Percentiles rank a stretch among this genome's conserved stretches.
phyloP scores from a whole-genome alignment of 441 rosid species.

The Hura crepitans region DNA sequence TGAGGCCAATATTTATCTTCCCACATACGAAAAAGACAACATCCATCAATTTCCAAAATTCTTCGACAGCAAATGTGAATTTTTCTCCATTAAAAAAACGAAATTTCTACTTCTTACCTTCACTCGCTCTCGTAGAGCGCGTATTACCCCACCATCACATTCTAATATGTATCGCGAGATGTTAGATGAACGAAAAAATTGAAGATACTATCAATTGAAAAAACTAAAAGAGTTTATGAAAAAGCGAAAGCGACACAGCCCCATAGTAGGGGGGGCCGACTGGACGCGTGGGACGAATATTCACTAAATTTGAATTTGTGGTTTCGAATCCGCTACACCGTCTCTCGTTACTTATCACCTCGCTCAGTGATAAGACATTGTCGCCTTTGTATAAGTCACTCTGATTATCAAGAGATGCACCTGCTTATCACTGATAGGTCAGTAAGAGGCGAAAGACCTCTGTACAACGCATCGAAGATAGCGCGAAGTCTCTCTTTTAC shows the following conservation, averaged over 20 bases:
- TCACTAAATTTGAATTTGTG: conserved; percentile 73
- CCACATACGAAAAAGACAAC: neutral
- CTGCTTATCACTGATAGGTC: conserved; percentile 35
- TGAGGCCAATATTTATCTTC: neutral
- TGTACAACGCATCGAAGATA: conserved; percentile 83
- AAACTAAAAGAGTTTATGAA: neutral
- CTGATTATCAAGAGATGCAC: fast-evolving
- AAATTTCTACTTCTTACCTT: neutral
- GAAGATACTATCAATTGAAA: neutral
- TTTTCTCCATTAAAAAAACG: no score
- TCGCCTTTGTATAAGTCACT: fast-evolving
- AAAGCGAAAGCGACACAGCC: conserved; percentile 45
- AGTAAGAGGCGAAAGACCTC: conserved; percentile 37
- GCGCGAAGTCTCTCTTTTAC: conserved; percentile 50
- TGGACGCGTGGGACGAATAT: conserved; percentile 84
- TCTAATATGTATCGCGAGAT: neutral
- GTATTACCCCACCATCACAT: neutral
- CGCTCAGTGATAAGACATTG: conserved; percentile 23
- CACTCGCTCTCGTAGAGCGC: neutral
- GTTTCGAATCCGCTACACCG: conserved; percentile 69
- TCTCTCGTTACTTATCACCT: conserved; percentile 22
- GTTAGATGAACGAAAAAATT: neutral
- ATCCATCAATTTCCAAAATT: neutral
- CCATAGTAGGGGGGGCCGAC: conserved; percentile 41
- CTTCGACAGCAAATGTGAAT: no score